Percentiles rank a stretch among this genome's conserved stretches.
Conservation (phyloP, 169 alveolate species). For the Plasmodium inui region DNA sequence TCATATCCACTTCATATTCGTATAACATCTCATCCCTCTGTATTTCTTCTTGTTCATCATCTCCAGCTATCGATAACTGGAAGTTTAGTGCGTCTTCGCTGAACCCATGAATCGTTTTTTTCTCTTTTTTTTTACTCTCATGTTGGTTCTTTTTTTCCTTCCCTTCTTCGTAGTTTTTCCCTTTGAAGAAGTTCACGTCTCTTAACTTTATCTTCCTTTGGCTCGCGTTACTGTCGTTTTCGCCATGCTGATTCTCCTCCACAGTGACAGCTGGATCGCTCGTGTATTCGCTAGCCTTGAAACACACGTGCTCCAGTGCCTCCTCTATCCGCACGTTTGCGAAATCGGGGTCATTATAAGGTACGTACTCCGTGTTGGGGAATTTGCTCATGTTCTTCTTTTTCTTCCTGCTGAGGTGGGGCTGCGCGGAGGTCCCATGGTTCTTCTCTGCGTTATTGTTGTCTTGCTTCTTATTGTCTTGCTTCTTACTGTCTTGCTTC, state of each 20-base stretch:
- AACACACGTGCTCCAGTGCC: constrained; percentile 65
- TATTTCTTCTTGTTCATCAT: constrained; percentile 80
- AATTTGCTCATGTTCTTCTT: constrained; percentile 9
- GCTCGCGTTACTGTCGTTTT: background rate
- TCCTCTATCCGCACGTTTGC: constrained; percentile 75
- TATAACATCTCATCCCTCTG: constrained; percentile 90
- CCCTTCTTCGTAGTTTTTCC: constrained; percentile 6
- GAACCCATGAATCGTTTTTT: constrained; percentile 36
- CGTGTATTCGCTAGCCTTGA: background rate
- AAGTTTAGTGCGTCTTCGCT: constrained; percentile 70
- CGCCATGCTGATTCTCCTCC: background rate
- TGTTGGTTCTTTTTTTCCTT: background rate
- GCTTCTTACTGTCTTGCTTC: background rate
- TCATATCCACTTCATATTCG: constrained; percentile 90
- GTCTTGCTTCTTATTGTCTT: background rate
- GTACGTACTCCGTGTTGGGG: constrained; percentile 57
- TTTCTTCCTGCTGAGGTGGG: background rate
- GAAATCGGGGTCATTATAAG: constrained; percentile 70
- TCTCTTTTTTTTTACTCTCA: background rate
- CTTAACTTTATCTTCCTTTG: background rate
- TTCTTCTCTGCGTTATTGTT: background rate
- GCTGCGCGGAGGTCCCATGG: background rate
- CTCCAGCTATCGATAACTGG: constrained; percentile 78
- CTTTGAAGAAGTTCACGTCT: constrained; percentile 2
- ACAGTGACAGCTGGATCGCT: background rate